These are phyloP conservation scores for Cyclocybe cylindracea DNA, from an alignment of 768 basidiomycete species.

Conservation along the genomic window DNA sequence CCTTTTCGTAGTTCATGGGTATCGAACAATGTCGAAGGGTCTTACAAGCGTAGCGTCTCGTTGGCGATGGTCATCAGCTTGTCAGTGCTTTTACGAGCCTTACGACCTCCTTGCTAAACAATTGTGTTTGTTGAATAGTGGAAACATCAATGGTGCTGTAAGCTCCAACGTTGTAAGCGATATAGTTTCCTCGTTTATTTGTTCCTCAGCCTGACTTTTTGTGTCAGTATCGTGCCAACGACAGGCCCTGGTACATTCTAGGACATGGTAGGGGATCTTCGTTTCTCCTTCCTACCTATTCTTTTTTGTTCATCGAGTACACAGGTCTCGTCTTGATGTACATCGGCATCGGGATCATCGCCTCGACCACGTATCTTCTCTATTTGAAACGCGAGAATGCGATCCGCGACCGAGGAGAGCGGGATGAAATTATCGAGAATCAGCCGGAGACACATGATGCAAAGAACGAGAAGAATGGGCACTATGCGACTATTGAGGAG, in stretches of 20 bases:
- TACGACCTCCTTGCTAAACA: constrained; percentile 17
- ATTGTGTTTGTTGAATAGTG: constrained; percentile 34
- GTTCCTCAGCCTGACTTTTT: background rate
- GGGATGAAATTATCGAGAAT: constrained; percentile 65
- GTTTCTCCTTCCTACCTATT: background rate
- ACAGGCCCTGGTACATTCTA: constrained; percentile 66
- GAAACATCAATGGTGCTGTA: constrained; percentile 77
- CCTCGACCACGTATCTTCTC: constrained; percentile 39
- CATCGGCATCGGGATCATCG: constrained; percentile 60
- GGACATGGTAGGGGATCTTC: constrained; percentile 25
- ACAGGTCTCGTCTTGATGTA: constrained; percentile 72
- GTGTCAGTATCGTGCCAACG: constrained; percentile 58
- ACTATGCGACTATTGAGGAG: constrained; percentile 56
- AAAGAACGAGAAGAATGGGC: constrained; percentile 49
- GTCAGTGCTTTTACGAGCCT: constrained; percentile 43
- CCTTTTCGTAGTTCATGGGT: constrained; percentile 46
- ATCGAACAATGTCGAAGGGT: constrained; percentile 73
- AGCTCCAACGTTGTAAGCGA: constrained; percentile 71
- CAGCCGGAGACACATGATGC: constrained; percentile 28
- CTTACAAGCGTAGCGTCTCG: constrained; percentile 74
- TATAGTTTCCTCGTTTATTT: background rate
- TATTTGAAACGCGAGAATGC: constrained; percentile 59
- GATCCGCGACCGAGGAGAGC: constrained; percentile 63
- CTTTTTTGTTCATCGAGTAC: background rate
- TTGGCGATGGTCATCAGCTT: constrained; percentile 70